Base-by-base conservation (phyloP, 371 early-diverging fungal genomes). In the Batkoa obscura region DNA sequence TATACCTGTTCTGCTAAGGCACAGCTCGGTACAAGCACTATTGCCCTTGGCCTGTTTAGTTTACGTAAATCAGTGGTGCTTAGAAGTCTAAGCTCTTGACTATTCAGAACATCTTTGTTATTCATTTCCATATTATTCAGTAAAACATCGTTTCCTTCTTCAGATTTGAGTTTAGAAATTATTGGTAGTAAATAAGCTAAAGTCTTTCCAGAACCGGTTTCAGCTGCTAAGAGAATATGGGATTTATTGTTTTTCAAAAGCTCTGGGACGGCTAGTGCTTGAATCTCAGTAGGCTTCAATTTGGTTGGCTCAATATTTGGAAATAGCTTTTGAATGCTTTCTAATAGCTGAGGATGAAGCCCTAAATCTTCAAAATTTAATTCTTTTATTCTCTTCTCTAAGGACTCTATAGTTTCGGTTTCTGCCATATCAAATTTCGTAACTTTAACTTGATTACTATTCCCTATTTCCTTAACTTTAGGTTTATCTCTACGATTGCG, bases 131-230 rank as follows among this genome's bases (percentile, higher is more conserved):
- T 23, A 23, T 23, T 23, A 23, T 23, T 23, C 23, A 23, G 23
- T 23, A 23, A 23, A 23, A 23, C 23, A 33, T 32, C 6, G 64
- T 15, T 79, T 70, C 58, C 70, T 53, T 66, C 88, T 75, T 67
- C 91, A 4, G 43, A 42, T 58, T 80, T 94, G 62, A 78, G 78
- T 72, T 68, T 66, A 30, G 84, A 72, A 33, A 86, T 67, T 1
- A 86, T 75, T 0, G 99, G 99, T 32, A 95, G 60, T 38, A 98
- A 72, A 63, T 93, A 99, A 1, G 99, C 86, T 23, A 96, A 72
- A 0, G 99, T 99, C 70, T 99, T 99, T n/a, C 99, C 99, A 0
- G 90, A 87, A 15, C 99, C 99, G 0, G 98, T 98, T 60, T 91
- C 88, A 0, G 98, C 91, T 2, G 95, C 95, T 47, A 84, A 76